These are phyloP conservation scores for Cenchrus americanus DNA, from an alignment of 176 grass and related monocot species.

Conservation along the genomic window DNA sequence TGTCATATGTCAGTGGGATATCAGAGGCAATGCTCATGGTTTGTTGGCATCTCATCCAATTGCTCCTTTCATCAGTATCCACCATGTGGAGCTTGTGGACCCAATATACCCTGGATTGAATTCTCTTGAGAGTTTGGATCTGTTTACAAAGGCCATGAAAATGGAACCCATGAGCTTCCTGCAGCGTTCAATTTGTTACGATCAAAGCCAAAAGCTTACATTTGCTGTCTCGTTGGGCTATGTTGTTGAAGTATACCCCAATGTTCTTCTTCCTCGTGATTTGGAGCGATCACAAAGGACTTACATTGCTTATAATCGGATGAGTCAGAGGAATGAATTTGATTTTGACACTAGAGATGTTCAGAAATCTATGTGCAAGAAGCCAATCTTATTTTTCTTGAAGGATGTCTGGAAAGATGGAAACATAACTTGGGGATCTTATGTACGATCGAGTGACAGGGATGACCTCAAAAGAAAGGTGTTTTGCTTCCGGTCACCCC, in stretches of 20 bases:
- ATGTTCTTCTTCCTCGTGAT: slow-evolving; percentile 74
- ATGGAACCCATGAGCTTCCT: slow-evolving; percentile 79
- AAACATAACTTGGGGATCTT: slow-evolving; percentile 71
- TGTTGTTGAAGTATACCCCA: slow-evolving; percentile 91
- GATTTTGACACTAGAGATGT: slow-evolving; percentile 94
- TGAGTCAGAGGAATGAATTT: slow-evolving; percentile 70
- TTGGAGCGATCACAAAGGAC: slow-evolving; percentile 82
- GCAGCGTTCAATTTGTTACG: slow-evolving; percentile 86
- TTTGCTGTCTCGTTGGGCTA: slow-evolving; percentile 84
- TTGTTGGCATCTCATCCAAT: slow-evolving; percentile 92
- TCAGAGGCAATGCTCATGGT: slow-evolving; percentile 84
- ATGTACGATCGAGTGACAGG: slow-evolving; percentile 55
- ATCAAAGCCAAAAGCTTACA: slow-evolving; percentile 65
- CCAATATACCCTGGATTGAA: slow-evolving; percentile 82
- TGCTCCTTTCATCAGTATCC: slow-evolving; percentile 88
- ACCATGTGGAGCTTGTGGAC: slow-evolving; percentile 88
- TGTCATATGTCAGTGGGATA: slow-evolving; percentile 81
- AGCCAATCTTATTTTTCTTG: slow-evolving; percentile 83
- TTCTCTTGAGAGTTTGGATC: slow-evolving; percentile 83
- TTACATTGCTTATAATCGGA: slow-evolving; percentile 79
- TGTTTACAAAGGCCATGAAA: slow-evolving; percentile 94
- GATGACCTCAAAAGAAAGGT: slow-evolving; percentile 92
- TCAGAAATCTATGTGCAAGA: slow-evolving; percentile 89
- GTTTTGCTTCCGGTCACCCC: slow-evolving; percentile 80
- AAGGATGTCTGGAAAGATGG: slow-evolving; percentile 77